Conservation (phyloP, 2,329 filamentous ascomycete genomes). For the Cladophialophora yegresii region DNA sequence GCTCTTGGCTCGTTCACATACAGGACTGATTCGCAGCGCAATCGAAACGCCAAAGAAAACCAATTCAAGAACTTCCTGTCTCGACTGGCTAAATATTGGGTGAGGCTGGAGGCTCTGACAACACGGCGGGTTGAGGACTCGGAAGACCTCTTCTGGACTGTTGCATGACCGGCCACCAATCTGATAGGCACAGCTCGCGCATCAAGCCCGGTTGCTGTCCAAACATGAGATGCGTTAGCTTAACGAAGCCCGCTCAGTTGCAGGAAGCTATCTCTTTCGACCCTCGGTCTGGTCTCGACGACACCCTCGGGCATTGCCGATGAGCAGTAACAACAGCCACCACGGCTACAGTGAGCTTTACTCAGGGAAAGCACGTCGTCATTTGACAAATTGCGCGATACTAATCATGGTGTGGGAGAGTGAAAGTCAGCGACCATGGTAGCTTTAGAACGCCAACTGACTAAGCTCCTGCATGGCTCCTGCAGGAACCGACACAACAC, state of each 20-base stretch:
- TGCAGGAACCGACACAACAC: not conserved
- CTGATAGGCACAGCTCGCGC: not conserved
- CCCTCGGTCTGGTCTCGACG: not conserved
- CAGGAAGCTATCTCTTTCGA: not conserved
- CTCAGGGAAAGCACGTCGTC: constrained; percentile 1
- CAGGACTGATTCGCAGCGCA: not conserved
- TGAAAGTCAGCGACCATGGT: not conserved
- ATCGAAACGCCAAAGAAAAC: not conserved
- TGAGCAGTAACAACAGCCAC: not conserved
- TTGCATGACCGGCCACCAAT: not conserved
- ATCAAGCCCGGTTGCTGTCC: not conserved
- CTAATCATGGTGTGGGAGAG: constrained; percentile 1
- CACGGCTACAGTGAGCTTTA: not conserved
- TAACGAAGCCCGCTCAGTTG: not conserved
- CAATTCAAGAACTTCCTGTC: not conserved
- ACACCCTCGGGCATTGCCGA: not conserved
- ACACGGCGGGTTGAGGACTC: not conserved
- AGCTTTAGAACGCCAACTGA: constrained; percentile 7
- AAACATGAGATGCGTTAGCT: not conserved
- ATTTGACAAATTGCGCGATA: constrained; percentile 13
- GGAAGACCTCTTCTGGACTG: not conserved
- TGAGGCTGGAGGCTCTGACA: not conserved
- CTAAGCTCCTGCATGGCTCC: constrained; percentile 27
- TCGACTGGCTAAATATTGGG: not conserved
- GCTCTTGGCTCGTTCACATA: not conserved